Conservation (phyloP, 73 alveolate genomes). For the Paramecium primaurelia region DNA sequence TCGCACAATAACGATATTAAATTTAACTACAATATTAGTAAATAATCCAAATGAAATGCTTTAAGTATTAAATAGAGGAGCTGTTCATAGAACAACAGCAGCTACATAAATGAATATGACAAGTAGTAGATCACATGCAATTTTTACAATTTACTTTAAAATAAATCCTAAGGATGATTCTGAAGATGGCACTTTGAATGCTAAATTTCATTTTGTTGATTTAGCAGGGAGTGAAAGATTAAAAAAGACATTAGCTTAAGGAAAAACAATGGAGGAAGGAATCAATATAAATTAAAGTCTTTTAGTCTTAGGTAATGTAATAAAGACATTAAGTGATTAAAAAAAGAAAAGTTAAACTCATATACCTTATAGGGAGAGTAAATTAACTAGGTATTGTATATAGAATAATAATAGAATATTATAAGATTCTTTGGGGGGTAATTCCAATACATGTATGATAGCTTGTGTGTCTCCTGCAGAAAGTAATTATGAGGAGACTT, state of each 20-base stretch:
- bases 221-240: constrained; percentile 98
- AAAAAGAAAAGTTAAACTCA: constrained; percentile 75
- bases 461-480: constrained; percentile 98
- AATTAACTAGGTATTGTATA: constrained; percentile 73
- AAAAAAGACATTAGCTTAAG: constrained; percentile 90
- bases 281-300: constrained; percentile 91
- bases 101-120: constrained; percentile 86
- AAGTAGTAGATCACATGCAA: constrained; percentile 96
- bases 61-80: constrained; percentile 86
- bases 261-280: constrained; percentile 89
- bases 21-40: constrained; percentile 81
- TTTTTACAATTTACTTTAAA: constrained; percentile 89
- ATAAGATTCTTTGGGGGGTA: constrained; percentile 98
- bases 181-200: constrained; percentile 81
- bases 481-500: constrained; percentile 91
- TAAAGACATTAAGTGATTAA: constrained; percentile 88
- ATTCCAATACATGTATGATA: constrained; percentile 93
- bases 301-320: constrained; percentile 92
- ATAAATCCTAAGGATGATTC: constrained; percentile 68
- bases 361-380: constrained; percentile 98
- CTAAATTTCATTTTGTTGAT: constrained; percentile 97
- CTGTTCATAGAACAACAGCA: constrained; percentile 85
- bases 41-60: constrained; percentile 85
- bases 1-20: constrained; percentile 79
- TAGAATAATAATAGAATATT: constrained; percentile 69